Conservation (phyloP, 305 asterid genomes). For the Fraxinus baroniana region DNA sequence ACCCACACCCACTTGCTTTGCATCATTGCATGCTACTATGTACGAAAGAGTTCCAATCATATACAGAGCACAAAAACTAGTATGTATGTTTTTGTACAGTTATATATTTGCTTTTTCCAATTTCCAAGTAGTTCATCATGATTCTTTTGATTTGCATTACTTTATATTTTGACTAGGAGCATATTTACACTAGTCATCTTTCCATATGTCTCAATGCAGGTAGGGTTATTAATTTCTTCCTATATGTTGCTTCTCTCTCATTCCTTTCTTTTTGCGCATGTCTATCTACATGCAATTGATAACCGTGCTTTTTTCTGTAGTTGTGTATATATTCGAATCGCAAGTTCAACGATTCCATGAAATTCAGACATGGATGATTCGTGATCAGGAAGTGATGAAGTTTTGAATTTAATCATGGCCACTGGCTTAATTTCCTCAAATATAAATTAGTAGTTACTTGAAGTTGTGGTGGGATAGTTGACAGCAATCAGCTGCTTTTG, state of each 20-base stretch:
- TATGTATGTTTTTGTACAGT: not conserved
- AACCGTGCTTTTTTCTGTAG: not conserved
- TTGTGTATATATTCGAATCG: not conserved
- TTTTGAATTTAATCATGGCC: not conserved
- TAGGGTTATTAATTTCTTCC: conserved; percentile 22
- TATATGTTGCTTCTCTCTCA: not conserved
- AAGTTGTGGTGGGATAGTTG: not conserved
- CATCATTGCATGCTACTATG: no score
- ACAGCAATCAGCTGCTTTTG: conserved; percentile 2
- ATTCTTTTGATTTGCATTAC: conserved; percentile 26
- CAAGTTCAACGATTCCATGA: not conserved
- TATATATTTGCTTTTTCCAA: not conserved
- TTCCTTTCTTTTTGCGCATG: not conserved
- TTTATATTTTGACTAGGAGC: conserved; percentile 36
- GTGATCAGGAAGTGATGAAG: not conserved
- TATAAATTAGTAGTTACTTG: not conserved
- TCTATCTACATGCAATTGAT: not conserved
- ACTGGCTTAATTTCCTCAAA: not conserved
- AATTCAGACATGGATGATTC: not conserved
- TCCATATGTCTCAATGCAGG: conserved; percentile 8
- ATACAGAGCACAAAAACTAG: conserved; percentile 17
- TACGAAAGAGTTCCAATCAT: conserved; percentile 13
- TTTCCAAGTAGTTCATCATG: conserved; percentile 35
- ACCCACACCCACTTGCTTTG: conserved; percentile 30
- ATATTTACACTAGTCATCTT: conserved; percentile 19